These are phyloP conservation scores for Kalmanozyma brasiliensis DNA, from an alignment of 1,284 basidiomycete species.

Conservation along the genomic window DNA sequence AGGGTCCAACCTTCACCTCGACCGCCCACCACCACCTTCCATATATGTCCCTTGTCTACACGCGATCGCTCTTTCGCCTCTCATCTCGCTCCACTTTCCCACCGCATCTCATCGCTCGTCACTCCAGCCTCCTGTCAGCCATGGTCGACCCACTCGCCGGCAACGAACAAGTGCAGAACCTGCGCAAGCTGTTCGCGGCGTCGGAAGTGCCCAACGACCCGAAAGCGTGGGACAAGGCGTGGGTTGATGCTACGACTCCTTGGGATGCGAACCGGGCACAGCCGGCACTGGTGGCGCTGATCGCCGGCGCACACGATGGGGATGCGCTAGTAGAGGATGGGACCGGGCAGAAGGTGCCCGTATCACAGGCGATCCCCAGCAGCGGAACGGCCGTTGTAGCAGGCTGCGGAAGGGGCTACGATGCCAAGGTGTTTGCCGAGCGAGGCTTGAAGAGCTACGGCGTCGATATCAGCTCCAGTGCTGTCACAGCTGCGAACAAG, in stretches of 20 bases:
- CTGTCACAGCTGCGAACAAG: slow-evolving; percentile 45
- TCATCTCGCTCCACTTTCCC: neutral
- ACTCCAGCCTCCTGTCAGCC: neutral
- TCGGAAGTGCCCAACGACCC: slow-evolving; percentile 43
- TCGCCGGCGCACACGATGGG: slow-evolving; percentile 33
- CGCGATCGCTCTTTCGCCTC: no score
- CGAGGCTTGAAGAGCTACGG: slow-evolving; percentile 42
- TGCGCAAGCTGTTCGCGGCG: slow-evolving; percentile 38
- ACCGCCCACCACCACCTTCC: no score
- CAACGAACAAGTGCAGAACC: slow-evolving; percentile 32
- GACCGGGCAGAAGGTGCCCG: slow-evolving; percentile 10
- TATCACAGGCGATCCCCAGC: slow-evolving; percentile 32
- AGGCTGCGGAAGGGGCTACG: slow-evolving; percentile 51
- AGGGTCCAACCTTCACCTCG: no score
- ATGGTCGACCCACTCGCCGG: slow-evolving; percentile 9
- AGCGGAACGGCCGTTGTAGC: slow-evolving; percentile 33
- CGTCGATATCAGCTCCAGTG: slow-evolving; percentile 47
- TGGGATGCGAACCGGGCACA: slow-evolving; percentile 52
- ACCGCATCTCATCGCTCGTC: no score
- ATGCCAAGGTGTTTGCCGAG: slow-evolving; percentile 45
- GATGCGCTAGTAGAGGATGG: no score
- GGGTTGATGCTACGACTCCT: slow-evolving; percentile 48
- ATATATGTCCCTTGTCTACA: no score
- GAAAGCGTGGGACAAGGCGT: slow-evolving; percentile 55
- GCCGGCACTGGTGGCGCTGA: slow-evolving; percentile 42